Percentiles rank a stretch among this genome's conserved stretches.
phyloP scores from a whole-genome alignment of 116 monocot species.

The Cymodocea nodosa region DNA sequence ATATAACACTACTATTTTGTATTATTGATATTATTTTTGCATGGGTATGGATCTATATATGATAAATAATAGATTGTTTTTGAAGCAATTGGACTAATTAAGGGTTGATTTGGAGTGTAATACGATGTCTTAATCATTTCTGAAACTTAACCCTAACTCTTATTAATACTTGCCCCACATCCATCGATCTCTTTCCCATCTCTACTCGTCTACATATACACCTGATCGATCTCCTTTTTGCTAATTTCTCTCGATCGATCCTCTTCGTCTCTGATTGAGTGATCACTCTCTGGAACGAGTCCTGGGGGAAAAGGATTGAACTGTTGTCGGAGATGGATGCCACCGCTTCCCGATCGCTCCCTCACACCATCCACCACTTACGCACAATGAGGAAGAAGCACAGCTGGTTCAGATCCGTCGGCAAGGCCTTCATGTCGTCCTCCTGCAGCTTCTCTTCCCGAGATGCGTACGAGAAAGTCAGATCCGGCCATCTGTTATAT shows the following conservation, averaged over 20 bases:
- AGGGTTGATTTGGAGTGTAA: too few relatives aligned
- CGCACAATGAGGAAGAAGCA: slow-evolving; percentile 24
- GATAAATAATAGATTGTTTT: too few relatives aligned
- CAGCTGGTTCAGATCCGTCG: slow-evolving; percentile 38
- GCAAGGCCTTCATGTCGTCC: slow-evolving; percentile 42
- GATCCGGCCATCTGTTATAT: not conserved
- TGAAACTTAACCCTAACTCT: too few relatives aligned
- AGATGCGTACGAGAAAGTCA: slow-evolving; percentile 6
- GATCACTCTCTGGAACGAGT: not conserved
- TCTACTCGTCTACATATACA: not conserved
- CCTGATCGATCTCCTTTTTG: not conserved
- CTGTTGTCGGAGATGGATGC: not conserved
- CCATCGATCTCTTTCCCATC: not conserved
- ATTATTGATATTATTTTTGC: too few relatives aligned
- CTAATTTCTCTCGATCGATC: not conserved
- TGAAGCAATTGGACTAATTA: too few relatives aligned
- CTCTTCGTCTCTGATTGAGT: not conserved
- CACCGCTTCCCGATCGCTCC: not conserved
- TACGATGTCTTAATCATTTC: too few relatives aligned
- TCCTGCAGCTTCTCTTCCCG: slow-evolving; percentile 8
- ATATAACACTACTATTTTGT: too few relatives aligned
- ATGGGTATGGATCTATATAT: too few relatives aligned
- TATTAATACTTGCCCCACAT: too few relatives aligned
- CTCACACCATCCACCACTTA: too few relatives aligned
- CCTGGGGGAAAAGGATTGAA: too few relatives aligned